phyloP scores from a whole-genome alignment of 108 stramenopile species.

The Fragilaria crotonensis region DNA sequence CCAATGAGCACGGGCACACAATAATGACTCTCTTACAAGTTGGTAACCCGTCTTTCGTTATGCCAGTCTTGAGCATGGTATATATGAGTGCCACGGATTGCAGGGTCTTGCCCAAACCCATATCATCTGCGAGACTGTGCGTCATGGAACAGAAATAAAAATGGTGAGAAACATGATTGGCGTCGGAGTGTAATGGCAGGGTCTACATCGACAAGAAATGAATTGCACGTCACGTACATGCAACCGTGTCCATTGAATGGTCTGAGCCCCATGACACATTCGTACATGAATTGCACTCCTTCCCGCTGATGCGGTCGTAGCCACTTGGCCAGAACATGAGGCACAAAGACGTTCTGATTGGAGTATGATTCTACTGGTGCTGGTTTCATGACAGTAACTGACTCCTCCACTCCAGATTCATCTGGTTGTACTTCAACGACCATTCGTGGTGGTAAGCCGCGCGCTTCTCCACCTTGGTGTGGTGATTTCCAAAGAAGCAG shows the following conservation, averaged over 20 bases:
- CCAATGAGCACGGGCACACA: constrained; percentile 93
- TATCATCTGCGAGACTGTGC: constrained; percentile 38
- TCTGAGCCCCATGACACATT: constrained; percentile 94
- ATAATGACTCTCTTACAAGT: constrained; percentile 89
- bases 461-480: constrained; percentile 66
- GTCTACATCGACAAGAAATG: too few species aligned
- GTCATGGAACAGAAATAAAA: background rate
- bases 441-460: constrained; percentile 59
- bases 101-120: constrained; percentile 73
- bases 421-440: constrained; percentile 58
- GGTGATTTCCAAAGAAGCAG: constrained; percentile 76
- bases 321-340: constrained; percentile 89
- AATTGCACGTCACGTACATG: constrained; percentile 68
- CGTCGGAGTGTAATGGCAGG: too few species aligned
- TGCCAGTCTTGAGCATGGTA: constrained; percentile 90
- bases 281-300: constrained; percentile 95
- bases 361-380: constrained; percentile 54
- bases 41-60: constrained; percentile 62
- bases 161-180: background rate
- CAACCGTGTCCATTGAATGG: constrained; percentile 83
- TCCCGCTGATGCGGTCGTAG: constrained; percentile 97
- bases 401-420: constrained; percentile 82
- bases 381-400: constrained; percentile 36
- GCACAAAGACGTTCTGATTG: constrained; percentile 78
- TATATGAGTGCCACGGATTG: constrained; percentile 91